Evolutionary conservation across 306 rosid genomes (phyloP), one percentile per base, ranked within the genome.

Genomic region (Inga oerstediana): DNA sequence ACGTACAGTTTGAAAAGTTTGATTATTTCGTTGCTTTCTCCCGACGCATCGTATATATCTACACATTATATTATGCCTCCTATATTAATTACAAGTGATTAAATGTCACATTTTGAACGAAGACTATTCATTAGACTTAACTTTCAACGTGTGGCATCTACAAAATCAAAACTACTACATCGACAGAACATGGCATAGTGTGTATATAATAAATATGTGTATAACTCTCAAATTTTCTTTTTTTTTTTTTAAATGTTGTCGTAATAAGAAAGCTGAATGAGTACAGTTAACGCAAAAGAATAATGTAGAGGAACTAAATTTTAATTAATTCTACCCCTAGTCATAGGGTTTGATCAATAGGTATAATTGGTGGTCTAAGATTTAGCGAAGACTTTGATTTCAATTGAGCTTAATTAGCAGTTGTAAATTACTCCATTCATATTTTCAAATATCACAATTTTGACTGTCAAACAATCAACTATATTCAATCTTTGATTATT

Each of bases 381-480:
- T n/a, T n/a, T n/a, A n/a, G n/a, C n/a, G 27, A 45, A 16, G 76
- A 44, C 56, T 72, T 72, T 43, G 56, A 72, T 44, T 44, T 72
- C 17, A n/a, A 45, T 72, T 22, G 76, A 44, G 6, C 16, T 5
- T 71, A 44, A 43, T 44, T 11, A 43, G 75, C 0, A 11, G 20
- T 11, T 20, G 51, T 12, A 70, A n/a, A n/a, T 10, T 70, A 13
- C 74, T 10, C 14, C 14, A n/a, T 5, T 17, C 45, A 8, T 46
- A 17, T 10, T 67, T 67, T 67, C 9, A 35, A 67, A 67, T 39
- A 19, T 69, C 27, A 39, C 0, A 39, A 20, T 37, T 4, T 17
- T 67, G 3, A 35, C 6, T 11, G 48, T 69, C 74, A 39, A 69
- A 69, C 6, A 1, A 69, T n/a, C 32, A 69, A 12, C 7, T 43